Percentiles rank a stretch among this genome's conserved stretches.
Conservation (phyloP, 1,284 basidiomycete genomes). For the Megacollybia platyphylla region DNA sequence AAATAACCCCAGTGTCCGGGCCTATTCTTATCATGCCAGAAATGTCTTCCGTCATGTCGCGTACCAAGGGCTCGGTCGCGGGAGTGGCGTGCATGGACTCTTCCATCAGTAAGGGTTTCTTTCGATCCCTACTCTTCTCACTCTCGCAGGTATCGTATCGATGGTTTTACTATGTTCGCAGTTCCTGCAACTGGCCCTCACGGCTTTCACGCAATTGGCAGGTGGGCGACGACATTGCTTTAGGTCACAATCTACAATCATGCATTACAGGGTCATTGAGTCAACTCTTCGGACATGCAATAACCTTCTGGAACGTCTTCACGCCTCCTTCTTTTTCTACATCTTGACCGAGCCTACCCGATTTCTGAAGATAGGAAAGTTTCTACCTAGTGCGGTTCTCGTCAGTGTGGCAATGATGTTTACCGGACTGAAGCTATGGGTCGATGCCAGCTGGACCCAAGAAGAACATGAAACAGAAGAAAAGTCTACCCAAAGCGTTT, state of each 20-base stretch:
- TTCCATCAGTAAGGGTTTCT: conserved; percentile 49
- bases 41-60: conserved; percentile 55
- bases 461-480: conserved; percentile 13
- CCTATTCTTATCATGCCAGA: conserved; percentile 43
- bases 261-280: conserved; percentile 53
- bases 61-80: conserved; percentile 57
- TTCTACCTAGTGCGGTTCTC: conserved; percentile 76
- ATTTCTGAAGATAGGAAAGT: conserved; percentile 84
- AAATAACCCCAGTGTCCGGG: conserved; percentile 27
- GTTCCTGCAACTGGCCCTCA: conserved; percentile 85
- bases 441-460: conserved; percentile 44
- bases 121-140: background rate
- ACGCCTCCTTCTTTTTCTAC: conserved; percentile 95
- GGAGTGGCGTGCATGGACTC: conserved; percentile 70
- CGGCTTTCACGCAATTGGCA: conserved; percentile 87
- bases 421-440: conserved; percentile 65
- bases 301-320: conserved; percentile 86
- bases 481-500: conserved; percentile 6
- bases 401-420: conserved; percentile 77
- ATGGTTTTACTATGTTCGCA: conserved; percentile 86
- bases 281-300: conserved; percentile 81
- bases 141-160: conserved; percentile 72
- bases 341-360: conserved; percentile 63
- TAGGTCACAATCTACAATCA: background rate
- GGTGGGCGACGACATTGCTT: conserved; percentile 29